A percentile compares a stretch with the other conserved stretches of the same genome.
Evolutionary conservation across 2,329 filamentous ascomycete species (phyloP).

Genomic region (Xylaria sp.): DNA sequence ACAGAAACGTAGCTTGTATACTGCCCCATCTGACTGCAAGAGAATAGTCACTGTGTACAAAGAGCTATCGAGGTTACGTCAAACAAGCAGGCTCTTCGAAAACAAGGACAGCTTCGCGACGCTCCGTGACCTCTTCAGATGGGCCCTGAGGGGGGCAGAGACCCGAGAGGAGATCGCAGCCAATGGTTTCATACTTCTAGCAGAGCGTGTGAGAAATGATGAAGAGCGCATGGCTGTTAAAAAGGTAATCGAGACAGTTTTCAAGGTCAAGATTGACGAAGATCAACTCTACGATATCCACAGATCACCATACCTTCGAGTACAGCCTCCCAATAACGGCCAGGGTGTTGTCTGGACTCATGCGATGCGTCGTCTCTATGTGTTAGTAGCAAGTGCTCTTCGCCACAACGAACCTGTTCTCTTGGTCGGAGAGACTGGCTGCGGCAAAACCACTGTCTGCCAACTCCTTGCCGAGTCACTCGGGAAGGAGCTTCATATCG

Average conservation of each 20-base stretch:
- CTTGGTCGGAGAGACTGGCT: slow-evolving; percentile 94
- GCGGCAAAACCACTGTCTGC: slow-evolving; percentile 95
- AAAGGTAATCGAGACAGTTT: slow-evolving; percentile 82
- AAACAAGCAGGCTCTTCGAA: slow-evolving; percentile 90
- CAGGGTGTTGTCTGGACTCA: slow-evolving; percentile 88
- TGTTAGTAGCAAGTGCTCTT: slow-evolving; percentile 84
- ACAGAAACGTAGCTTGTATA: slow-evolving; percentile 80
- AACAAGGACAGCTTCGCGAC: slow-evolving; percentile 98
- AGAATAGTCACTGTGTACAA: slow-evolving; percentile 93
- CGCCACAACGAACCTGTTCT: slow-evolving; percentile 91
- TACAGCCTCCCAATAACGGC: slow-evolving; percentile 49
- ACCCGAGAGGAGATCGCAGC: slow-evolving; percentile 84
- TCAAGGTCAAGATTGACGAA: slow-evolving; percentile 82
- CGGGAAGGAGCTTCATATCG: slow-evolving; percentile 75
- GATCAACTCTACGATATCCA: slow-evolving; percentile 70
- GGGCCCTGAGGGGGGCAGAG: slow-evolving; percentile 85
- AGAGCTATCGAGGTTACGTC: slow-evolving; percentile 84
- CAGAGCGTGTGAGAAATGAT: slow-evolving; percentile 88
- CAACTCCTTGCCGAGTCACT: slow-evolving; percentile 87
- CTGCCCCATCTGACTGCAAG: slow-evolving; percentile 87
- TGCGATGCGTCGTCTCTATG: slow-evolving; percentile 89
- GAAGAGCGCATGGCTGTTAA: slow-evolving; percentile 87
- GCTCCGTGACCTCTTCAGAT: slow-evolving; percentile 91
- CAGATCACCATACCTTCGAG: slow-evolving; percentile 58
- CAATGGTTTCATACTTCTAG: slow-evolving; percentile 95